A percentile compares a stretch with the other conserved stretches of the same genome.
phyloP scores from a whole-genome alignment of 257 asterid genomes.

The Galeopsis tetrahit region DNA sequence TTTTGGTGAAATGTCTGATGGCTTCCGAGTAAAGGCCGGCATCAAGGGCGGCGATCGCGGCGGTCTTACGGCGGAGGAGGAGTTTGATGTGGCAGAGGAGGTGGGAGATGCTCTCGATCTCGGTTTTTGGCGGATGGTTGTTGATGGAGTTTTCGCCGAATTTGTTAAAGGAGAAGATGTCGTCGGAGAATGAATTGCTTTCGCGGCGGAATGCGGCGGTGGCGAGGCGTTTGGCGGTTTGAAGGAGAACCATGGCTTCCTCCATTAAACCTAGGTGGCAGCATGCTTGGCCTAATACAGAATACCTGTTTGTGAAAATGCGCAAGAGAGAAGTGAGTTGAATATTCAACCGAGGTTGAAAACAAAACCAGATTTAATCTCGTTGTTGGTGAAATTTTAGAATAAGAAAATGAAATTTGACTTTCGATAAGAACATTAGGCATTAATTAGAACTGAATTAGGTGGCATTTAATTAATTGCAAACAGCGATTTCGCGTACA shows the following conservation, averaged over 20 bases:
- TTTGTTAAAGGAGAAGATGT: constrained; percentile 65
- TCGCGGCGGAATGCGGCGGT: constrained; percentile 89
- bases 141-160: constrained; percentile 40
- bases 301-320: constrained; percentile 57
- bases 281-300: constrained; percentile 90
- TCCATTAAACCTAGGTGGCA: constrained; percentile 94
- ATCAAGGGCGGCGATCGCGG: constrained; percentile 76
- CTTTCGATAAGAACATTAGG: constrained; percentile 30
- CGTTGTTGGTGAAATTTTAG: constrained; percentile 25
- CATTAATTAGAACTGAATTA: constrained; percentile 26
- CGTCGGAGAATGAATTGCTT: constrained; percentile 85
- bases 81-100: constrained; percentile 71
- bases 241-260: constrained; percentile 92
- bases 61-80: constrained; percentile 74
- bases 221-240: constrained; percentile 90
- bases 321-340: constrained; percentile 29
- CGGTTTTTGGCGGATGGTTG: constrained; percentile 53
- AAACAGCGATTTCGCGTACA: constrained; percentile 50
- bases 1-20: constrained; percentile 71
- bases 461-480: constrained; percentile 38
- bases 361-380: not conserved
- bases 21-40: constrained; percentile 75
- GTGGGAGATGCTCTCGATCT: constrained; percentile 66
- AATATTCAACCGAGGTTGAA: too few species aligned
- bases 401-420: constrained; percentile 35